phyloP scores from a whole-genome alignment of 768 basidiomycete species.

The Amanita subjunquillea region DNA sequence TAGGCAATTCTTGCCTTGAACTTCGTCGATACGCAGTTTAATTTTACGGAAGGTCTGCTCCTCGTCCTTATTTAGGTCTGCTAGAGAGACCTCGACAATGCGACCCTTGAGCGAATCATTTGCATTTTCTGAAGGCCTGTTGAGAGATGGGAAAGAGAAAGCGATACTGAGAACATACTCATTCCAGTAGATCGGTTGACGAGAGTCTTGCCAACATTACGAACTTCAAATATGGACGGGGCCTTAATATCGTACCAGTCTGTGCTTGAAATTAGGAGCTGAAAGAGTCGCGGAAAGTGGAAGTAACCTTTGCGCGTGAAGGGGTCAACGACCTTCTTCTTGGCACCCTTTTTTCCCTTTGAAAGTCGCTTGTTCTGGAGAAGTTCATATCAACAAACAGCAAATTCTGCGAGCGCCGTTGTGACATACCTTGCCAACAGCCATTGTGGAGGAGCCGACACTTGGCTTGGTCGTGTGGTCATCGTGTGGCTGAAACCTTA shows the following conservation, averaged over 20 bases:
- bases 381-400: background rate
- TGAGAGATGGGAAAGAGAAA: background rate
- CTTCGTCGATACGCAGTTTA: conserved; percentile 92
- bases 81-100: conserved; percentile 91
- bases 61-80: conserved; percentile 98
- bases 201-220: conserved; percentile 96
- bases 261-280: conserved; percentile 19
- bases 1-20: conserved; percentile 97
- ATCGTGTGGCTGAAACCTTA: conserved; percentile 56
- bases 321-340: conserved; percentile 99
- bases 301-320: conserved; percentile 92
- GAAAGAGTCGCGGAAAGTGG: conserved; percentile 8
- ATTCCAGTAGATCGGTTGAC: conserved; percentile 97
- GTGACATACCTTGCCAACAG: conserved; percentile 73
- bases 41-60: conserved; percentile 99
- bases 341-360: conserved; percentile 98
- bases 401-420: background rate
- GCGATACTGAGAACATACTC: conserved; percentile 51
- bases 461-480: conserved; percentile 23
- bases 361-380: conserved; percentile 92
- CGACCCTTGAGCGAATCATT: conserved; percentile 98
- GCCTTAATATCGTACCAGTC: conserved; percentile 99
- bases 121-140: conserved; percentile 69
- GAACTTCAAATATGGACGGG: conserved; percentile 93
- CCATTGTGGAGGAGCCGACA: conserved; percentile 52